phyloP scores from a whole-genome alignment of 2,329 filamentous ascomycete genomes.

The Exophiala sp. region DNA sequence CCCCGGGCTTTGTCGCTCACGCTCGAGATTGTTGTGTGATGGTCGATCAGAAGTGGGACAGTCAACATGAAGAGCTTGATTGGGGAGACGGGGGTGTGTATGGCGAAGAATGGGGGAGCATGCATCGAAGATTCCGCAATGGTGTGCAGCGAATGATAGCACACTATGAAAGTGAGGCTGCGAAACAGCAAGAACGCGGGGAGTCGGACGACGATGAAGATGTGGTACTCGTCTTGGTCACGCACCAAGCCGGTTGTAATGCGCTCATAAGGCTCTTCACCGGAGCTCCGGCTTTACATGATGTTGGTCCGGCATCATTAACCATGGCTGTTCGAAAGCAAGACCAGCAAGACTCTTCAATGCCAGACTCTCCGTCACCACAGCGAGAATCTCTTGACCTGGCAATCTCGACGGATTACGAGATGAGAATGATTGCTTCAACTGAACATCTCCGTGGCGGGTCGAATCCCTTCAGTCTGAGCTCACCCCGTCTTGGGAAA shows the following conservation, averaged over 20 bases:
- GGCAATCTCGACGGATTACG: conserved; percentile 49
- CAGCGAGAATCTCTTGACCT: conserved; percentile 29
- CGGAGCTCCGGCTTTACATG: conserved; percentile 81
- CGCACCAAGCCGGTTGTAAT: conserved; percentile 93
- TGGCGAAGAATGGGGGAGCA: conserved; percentile 90
- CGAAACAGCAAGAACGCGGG: conserved; percentile 35
- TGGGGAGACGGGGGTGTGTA: conserved; percentile 86
- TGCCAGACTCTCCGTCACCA: conserved; percentile 15
- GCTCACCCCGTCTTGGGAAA: conserved; percentile 25
- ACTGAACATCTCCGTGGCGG: conserved; percentile 55
- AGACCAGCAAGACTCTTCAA: conserved; percentile 21
- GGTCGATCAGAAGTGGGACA: conserved; percentile 96
- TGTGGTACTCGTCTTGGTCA: conserved; percentile 78
- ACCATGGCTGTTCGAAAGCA: conserved; percentile 72
- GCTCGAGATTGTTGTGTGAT: conserved; percentile 78
- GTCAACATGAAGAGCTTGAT: conserved; percentile 66
- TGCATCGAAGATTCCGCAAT: conserved; percentile 83
- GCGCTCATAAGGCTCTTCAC: conserved; percentile 88
- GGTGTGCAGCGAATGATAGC: conserved; percentile 72
- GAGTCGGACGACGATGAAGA: conserved; percentile 57
- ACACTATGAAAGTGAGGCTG: conserved; percentile 62
- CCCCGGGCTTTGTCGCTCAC: conserved; percentile 80
- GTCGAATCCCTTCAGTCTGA: conserved; percentile 31
- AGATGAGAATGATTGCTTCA: conserved; percentile 55
- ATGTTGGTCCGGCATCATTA: conserved; percentile 82